Percentiles rank a stretch among this genome's conserved stretches.
Evolutionary conservation across 2,329 filamentous ascomycete genomes (phyloP).

Genomic region (Pseudopyricularia javanii): DNA sequence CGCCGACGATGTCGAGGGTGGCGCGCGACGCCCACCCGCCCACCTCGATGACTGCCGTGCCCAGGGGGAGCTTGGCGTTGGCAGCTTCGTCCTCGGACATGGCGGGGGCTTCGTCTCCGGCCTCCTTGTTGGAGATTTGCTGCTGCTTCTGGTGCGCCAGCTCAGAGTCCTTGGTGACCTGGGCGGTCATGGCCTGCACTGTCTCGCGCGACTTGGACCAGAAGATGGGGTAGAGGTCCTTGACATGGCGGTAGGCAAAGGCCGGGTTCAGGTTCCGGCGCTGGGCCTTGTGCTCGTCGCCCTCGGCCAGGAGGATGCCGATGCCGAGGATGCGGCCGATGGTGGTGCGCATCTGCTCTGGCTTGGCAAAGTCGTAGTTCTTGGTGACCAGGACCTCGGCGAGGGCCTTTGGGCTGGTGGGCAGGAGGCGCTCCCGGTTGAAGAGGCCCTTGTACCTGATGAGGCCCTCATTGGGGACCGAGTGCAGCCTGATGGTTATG

Average conservation of each 20-base stretch:
- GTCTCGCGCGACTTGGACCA: conserved; percentile 66
- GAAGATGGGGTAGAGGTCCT: conserved; percentile 73
- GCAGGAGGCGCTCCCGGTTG: conserved; percentile 50
- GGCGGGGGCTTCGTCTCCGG: conserved; percentile 11
- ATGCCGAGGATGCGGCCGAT: conserved; percentile 55
- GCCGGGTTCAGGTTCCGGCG: conserved; percentile 70
- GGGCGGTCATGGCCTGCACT: conserved; percentile 45
- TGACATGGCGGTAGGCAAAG: conserved; percentile 77
- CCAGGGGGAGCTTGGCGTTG: conserved; percentile 6
- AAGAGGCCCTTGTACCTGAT: conserved; percentile 53
- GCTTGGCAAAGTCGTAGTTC: conserved; percentile 60
- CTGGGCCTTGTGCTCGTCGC: conserved; percentile 78
- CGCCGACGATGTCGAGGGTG: conserved; percentile 65
- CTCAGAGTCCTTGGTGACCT: conserved; percentile 26
- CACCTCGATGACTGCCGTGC: conserved; percentile 39
- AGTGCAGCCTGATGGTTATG: conserved; percentile 39
- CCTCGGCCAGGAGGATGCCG: conserved; percentile 70
- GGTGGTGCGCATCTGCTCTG: conserved; percentile 34
- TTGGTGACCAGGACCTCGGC: conserved; percentile 57
- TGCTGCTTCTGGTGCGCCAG: conserved; percentile 10
- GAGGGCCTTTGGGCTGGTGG: conserved; percentile 52
- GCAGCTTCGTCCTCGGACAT: not conserved
- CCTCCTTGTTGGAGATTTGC: not conserved
- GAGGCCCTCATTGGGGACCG: conserved; percentile 54
- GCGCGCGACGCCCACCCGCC: conserved; percentile 52